A percentile compares a stretch with the other conserved stretches of the same genome.
Conservation (phyloP, 2,329 filamentous ascomycete species). For the Penicillium palitans region DNA sequence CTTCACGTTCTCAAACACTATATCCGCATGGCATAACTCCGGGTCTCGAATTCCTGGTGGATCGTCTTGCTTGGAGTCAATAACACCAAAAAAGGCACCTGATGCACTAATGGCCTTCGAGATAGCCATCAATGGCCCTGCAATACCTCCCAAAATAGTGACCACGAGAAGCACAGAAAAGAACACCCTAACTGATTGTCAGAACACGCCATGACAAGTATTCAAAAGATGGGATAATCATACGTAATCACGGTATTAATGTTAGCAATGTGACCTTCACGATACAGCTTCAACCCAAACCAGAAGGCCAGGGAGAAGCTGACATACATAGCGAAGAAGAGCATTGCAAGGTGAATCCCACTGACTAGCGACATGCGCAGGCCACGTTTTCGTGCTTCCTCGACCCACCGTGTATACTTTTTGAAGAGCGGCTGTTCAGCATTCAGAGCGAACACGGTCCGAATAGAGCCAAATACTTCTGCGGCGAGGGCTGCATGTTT, state of each 20-base stretch:
- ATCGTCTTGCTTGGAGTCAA: constrained; percentile 26
- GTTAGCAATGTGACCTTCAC: constrained; percentile 35
- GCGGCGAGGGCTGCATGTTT: constrained; percentile 42
- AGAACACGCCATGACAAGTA: background rate
- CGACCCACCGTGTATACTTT: constrained; percentile 41
- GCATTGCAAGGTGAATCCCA: constrained; percentile 35
- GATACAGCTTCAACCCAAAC: constrained; percentile 39
- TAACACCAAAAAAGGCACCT: constrained; percentile 35
- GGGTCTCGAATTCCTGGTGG: constrained; percentile 34
- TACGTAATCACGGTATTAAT: constrained; percentile 42
- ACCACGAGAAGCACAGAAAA: constrained; percentile 37
- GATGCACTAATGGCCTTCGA: constrained; percentile 37
- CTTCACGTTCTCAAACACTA: background rate
- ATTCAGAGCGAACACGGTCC: constrained; percentile 48
- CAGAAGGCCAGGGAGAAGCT: constrained; percentile 42
- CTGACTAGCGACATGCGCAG: constrained; percentile 29
- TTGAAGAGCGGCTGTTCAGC: constrained; percentile 40
- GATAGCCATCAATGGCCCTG: constrained; percentile 37
- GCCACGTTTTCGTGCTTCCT: constrained; percentile 38
- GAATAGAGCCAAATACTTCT: constrained; percentile 46
- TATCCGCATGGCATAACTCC: background rate
- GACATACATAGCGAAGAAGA: constrained; percentile 41
- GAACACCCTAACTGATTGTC: constrained; percentile 31
- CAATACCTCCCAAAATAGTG: constrained; percentile 30
- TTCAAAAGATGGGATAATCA: background rate